These are phyloP conservation scores for Mortierella sp. DNA, from an alignment of 371 early-diverging fungal species.

Conservation along the genomic window DNA sequence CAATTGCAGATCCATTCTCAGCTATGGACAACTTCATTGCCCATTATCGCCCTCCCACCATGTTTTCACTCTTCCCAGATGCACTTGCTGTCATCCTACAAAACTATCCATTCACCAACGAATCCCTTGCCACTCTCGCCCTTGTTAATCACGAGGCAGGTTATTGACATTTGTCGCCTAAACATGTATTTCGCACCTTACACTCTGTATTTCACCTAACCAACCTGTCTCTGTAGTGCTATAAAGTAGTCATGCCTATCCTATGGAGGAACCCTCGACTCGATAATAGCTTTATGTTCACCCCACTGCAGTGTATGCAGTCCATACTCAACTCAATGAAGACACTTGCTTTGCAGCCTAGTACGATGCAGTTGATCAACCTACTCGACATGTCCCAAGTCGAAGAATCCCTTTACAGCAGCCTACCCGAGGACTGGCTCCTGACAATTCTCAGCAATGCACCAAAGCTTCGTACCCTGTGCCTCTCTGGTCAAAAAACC, in stretches of 20 bases:
- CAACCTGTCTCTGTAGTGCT: conserved; percentile 23
- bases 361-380: conserved; percentile 24
- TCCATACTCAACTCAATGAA: conserved; percentile 30
- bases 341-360: conserved; percentile 7
- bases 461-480: conserved; percentile 37
- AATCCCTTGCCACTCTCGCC: conserved; percentile 25
- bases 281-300: conserved; percentile 34
- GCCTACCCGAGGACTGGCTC: conserved; percentile 51
- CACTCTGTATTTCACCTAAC: not conserved
- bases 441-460: conserved; percentile 26
- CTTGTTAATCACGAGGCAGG: conserved; percentile 50
- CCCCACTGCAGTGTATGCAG: conserved; percentile 48
- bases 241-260: conserved; percentile 22
- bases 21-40: not conserved
- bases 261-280: conserved; percentile 35
- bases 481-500: conserved; percentile 51
- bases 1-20: not conserved
- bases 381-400: conserved; percentile 31
- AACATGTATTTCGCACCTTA: not conserved
- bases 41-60: conserved; percentile 11
- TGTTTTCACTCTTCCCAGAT: conserved; percentile 53
- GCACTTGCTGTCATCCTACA: conserved; percentile 30
- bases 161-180: not conserved
- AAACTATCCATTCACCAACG: conserved; percentile 25
- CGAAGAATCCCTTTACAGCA: conserved; percentile 46